These are phyloP conservation scores for Aspergillus avenaceus DNA, from an alignment of 495 filamentous ascomycete genomes.

Conservation along the genomic window DNA sequence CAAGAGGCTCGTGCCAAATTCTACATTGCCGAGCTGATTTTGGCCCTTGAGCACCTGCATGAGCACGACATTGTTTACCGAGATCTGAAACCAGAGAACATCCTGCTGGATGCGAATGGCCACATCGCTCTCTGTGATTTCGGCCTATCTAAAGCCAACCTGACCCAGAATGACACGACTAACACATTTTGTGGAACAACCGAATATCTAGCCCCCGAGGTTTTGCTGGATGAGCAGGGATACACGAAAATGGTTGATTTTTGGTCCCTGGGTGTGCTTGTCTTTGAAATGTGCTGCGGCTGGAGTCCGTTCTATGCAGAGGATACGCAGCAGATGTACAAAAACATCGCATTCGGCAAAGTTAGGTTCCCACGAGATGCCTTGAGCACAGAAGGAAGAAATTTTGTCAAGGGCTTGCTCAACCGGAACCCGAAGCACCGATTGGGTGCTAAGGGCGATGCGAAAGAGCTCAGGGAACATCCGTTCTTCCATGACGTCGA, in stretches of 20 bases:
- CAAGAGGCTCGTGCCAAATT: slow-evolving; percentile 94
- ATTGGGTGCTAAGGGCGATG: slow-evolving; percentile 84
- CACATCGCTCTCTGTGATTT: slow-evolving; percentile 86
- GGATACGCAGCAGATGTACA: slow-evolving; percentile 99
- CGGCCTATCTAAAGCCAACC: slow-evolving; percentile 93
- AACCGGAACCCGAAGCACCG: slow-evolving; percentile 97
- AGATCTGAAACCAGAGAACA: slow-evolving; percentile 84
- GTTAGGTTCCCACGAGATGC: slow-evolving; percentile 95
- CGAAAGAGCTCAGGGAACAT: slow-evolving; percentile 90
- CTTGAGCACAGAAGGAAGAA: slow-evolving; percentile 86
- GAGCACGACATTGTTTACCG: slow-evolving; percentile 97
- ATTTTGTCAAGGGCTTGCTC: slow-evolving; percentile 95
- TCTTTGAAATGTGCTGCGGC: slow-evolving; percentile 99
- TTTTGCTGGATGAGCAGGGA: slow-evolving; percentile 91
- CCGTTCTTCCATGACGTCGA: slow-evolving; percentile 93
- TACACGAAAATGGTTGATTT: slow-evolving; percentile 99
- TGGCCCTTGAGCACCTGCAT: slow-evolving; percentile 93
- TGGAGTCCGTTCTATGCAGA: slow-evolving; percentile 99
- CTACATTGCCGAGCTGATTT: slow-evolving; percentile 96
- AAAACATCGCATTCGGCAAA: slow-evolving; percentile 99
- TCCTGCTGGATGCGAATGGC: slow-evolving; percentile 77
- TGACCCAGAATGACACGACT: slow-evolving; percentile 92
- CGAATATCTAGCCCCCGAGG: slow-evolving; percentile 94
- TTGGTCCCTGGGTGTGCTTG: slow-evolving; percentile 95
- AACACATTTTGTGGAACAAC: slow-evolving; percentile 99